A percentile compares a stretch with the other conserved stretches of the same genome.
These are phyloP conservation scores for Yarrowia sp. DNA, from an alignment of 805 yeast genomes.

Conservation along the genomic window DNA sequence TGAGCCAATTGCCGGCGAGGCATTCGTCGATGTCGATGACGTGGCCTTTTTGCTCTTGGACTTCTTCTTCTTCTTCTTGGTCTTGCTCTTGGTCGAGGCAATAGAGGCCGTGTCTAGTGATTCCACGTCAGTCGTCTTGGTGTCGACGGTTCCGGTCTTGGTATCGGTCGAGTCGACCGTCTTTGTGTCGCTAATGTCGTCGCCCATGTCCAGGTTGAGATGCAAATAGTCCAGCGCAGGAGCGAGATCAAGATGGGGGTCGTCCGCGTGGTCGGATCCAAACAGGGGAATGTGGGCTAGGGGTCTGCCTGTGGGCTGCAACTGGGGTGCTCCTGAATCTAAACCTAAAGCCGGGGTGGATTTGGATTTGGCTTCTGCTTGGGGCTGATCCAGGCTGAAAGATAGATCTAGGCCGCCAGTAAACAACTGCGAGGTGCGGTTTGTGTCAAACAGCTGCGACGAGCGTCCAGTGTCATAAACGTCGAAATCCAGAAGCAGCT, in stretches of 20 bases:
- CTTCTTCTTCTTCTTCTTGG: slow-evolving; percentile 7
- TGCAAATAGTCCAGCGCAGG: slow-evolving; percentile 10
- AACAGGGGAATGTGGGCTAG: slow-evolving; percentile 9
- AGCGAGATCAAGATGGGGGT: not conserved
- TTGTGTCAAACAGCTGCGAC: not conserved
- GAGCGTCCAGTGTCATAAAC: not conserved
- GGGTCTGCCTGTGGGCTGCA: slow-evolving; percentile 3
- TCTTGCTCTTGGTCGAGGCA: not conserved
- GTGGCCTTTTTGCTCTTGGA: not conserved
- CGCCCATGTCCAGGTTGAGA: not conserved
- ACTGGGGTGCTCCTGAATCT: slow-evolving; percentile 15
- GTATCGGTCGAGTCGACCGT: not conserved
- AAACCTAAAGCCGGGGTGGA: not conserved
- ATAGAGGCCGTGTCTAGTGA: not conserved
- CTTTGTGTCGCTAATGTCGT: not conserved
- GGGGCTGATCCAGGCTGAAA: not conserved
- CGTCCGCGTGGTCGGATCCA: slow-evolving; percentile 9
- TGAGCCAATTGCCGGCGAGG: not conserved
- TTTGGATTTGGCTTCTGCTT: too few relatives aligned
- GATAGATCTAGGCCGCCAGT: not conserved
- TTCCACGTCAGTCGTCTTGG: not conserved
- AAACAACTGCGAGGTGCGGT: not conserved
- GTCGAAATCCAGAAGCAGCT: slow-evolving; percentile 12
- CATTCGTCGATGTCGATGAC: not conserved
- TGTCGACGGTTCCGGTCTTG: not conserved